Conservation (phyloP, 192 early-diverging fungal genomes). For the Entophlyctis helioformis region DNA sequence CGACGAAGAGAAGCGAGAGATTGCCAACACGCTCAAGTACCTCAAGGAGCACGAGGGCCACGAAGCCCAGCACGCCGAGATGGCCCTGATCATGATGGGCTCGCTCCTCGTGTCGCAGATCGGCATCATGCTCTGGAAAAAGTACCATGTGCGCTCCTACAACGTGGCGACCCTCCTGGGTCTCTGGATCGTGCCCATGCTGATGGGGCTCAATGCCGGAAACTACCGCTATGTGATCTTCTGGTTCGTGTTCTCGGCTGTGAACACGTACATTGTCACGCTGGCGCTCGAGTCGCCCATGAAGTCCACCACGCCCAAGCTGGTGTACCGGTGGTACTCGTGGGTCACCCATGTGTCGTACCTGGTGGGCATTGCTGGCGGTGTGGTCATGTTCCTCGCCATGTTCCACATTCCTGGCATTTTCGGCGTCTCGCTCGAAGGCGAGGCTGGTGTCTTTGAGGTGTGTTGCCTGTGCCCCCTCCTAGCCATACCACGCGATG, state of each 20-base stretch:
- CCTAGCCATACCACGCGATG: no score
- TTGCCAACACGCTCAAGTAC: no score
- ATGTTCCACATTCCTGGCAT: slow-evolving; percentile 34
- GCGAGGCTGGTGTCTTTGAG: slow-evolving; percentile 27
- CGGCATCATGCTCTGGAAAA: slow-evolving; percentile 32
- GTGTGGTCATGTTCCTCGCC: slow-evolving; percentile 18
- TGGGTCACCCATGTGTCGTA: slow-evolving; percentile 25
- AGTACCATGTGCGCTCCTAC: slow-evolving; percentile 22
- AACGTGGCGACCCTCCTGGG: slow-evolving; percentile 30
- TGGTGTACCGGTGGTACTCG: slow-evolving; percentile 38
- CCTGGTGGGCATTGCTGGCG: slow-evolving; percentile 24
- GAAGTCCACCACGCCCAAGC: slow-evolving; percentile 23
- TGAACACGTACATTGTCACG: slow-evolving; percentile 24
- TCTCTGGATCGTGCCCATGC: slow-evolving; percentile 33
- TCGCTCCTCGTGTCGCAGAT: slow-evolving; percentile 31
- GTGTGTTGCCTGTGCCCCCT: background rate
- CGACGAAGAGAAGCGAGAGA: no score
- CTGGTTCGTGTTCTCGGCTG: slow-evolving; percentile 25
- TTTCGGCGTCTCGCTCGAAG: slow-evolving; percentile 18
- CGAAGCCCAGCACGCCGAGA: slow-evolving; percentile 26
- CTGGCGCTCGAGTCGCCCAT: slow-evolving; percentile 27
- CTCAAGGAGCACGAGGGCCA: slow-evolving; percentile 10
- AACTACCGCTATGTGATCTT: slow-evolving; percentile 24
- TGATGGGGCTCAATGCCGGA: slow-evolving; percentile 23
- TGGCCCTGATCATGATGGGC: slow-evolving; percentile 34